A percentile compares a stretch with the other conserved stretches of the same genome.
These are phyloP conservation scores for Chaetomidium leptoderma DNA, from an alignment of 495 filamentous ascomycete genomes.

Conservation along the genomic window DNA sequence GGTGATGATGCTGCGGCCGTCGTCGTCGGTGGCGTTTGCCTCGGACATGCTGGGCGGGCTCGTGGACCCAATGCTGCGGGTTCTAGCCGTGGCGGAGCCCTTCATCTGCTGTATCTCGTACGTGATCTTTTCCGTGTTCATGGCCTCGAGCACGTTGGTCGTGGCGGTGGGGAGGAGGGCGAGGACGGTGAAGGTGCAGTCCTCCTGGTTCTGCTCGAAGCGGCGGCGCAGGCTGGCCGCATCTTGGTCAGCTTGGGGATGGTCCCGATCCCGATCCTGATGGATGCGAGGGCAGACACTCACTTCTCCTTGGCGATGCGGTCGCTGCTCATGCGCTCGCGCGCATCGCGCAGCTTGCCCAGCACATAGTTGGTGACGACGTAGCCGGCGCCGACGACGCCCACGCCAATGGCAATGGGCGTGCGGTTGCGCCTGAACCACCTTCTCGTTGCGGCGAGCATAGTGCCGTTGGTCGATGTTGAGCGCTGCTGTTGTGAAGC, in stretches of 20 bases:
- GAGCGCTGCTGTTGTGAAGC: not conserved
- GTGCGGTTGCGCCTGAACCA: conserved; percentile 93
- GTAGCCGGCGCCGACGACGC: conserved; percentile 85
- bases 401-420: conserved; percentile 78
- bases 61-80: conserved; percentile 56
- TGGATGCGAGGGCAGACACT: conserved; percentile 24
- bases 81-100: conserved; percentile 61
- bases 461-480: conserved; percentile 34
- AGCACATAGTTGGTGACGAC: conserved; percentile 88
- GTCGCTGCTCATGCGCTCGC: conserved; percentile 92
- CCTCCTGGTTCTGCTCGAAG: conserved; percentile 98
- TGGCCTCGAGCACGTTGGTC: conserved; percentile 77
- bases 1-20: conserved; percentile 69
- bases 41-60: conserved; percentile 67
- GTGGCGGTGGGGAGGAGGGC: conserved; percentile 90
- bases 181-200: conserved; percentile 96
- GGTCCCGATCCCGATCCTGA: not conserved
- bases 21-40: conserved; percentile 61
- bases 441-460: conserved; percentile 77
- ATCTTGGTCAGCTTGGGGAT: conserved; percentile 15
- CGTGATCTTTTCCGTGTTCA: conserved; percentile 85
- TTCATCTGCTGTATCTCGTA: conserved; percentile 93
- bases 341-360: conserved; percentile 82
- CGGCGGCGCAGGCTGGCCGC: conserved; percentile 73
- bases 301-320: conserved; percentile 95